Evolutionary conservation across 179 eudicot genomes (phyloP).

Genomic region (Carnegiea gigantea): DNA sequence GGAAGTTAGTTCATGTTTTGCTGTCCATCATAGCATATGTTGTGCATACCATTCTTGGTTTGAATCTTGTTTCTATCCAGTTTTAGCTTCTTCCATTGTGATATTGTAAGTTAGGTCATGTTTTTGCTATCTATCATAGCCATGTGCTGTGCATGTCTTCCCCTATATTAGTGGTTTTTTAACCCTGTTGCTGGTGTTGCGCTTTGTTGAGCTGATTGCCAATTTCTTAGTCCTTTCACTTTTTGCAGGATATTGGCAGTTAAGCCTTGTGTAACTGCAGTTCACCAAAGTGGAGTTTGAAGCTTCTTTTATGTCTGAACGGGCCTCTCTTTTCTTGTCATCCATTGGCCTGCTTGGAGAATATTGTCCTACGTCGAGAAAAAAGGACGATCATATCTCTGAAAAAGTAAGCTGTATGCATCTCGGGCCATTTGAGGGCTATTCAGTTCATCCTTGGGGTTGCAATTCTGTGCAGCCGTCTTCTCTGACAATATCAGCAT

Average conservation of each 20-base stretch:
- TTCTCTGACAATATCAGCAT: constrained; percentile 8
- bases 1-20: too few species aligned
- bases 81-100: not conserved
- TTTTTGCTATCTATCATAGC: not conserved
- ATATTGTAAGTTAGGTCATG: too few species aligned
- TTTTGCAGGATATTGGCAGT: constrained; percentile 30
- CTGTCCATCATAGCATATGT: too few species aligned
- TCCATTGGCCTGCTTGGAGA: constrained; percentile 71
- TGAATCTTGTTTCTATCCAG: not conserved
- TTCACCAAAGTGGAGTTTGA: constrained; percentile 58
- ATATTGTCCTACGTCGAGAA: constrained; percentile 55
- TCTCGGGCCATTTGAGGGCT: constrained; percentile 39
- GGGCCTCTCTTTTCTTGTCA: constrained; percentile 47
- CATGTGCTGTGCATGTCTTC: not conserved
- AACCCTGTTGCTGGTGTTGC: not conserved
- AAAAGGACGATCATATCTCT: constrained; percentile 38
- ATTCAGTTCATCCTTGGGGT: constrained; percentile 34
- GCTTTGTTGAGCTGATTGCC: not conserved
- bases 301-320: constrained; percentile 75
- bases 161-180: not conserved
- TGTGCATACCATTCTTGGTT: too few species aligned
- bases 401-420: constrained; percentile 56
- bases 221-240: not conserved
- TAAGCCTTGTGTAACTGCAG: constrained; percentile 36
- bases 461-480: constrained; percentile 46